phyloP scores from a whole-genome alignment of 108 stramenopile species.

The Cyclotella atomus region DNA sequence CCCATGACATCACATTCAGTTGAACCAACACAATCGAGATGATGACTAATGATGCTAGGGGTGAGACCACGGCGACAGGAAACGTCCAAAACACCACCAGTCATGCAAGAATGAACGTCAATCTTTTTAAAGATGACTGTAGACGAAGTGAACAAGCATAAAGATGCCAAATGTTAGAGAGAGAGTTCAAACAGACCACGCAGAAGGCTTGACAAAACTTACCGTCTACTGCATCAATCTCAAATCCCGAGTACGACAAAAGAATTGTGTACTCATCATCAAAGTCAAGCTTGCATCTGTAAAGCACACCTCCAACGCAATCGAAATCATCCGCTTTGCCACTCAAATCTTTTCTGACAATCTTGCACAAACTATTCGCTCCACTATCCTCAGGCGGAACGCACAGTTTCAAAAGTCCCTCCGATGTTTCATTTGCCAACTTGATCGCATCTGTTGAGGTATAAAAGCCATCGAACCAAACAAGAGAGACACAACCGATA shows the following conservation, averaged over 20 bases:
- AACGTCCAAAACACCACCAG: background rate
- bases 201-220: background rate
- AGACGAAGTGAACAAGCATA: too few species aligned
- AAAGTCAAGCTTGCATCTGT: slow-evolving; percentile 30
- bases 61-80: slow-evolving; percentile 13
- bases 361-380: background rate
- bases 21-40: slow-evolving; percentile 12
- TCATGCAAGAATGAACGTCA: background rate
- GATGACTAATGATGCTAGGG: slow-evolving; percentile 24
- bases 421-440: slow-evolving; percentile 20
- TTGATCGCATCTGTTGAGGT: slow-evolving; percentile 29
- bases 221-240: slow-evolving; percentile 41
- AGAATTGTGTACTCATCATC: slow-evolving; percentile 26
- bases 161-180: too few species aligned
- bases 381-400: background rate
- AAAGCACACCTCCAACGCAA: slow-evolving; percentile 20
- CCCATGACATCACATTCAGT: slow-evolving; percentile 25
- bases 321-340: background rate
- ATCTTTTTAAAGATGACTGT: slow-evolving; percentile 31
- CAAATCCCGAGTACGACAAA: slow-evolving; percentile 18
- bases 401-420: slow-evolving; percentile 10
- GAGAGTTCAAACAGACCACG: too few species aligned
- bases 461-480: slow-evolving; percentile 37
- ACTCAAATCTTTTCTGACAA: background rate
- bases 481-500: slow-evolving; percentile 29